Base-by-base conservation (phyloP, 192 early-diverging fungal species). In the Spizellomyces punctatus region DNA sequence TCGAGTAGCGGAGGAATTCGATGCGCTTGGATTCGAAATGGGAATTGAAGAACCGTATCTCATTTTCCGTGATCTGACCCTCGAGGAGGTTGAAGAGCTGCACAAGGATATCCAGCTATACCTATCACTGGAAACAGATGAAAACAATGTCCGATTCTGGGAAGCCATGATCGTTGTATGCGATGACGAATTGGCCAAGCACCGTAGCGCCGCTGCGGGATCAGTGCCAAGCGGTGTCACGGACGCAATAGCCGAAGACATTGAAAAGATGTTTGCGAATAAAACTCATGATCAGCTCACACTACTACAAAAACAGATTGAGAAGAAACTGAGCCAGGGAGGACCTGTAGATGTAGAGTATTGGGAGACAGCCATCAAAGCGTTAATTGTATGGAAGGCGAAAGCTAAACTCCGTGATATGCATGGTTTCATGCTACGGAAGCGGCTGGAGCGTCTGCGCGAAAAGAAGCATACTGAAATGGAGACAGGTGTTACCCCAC, bases 81-180 rank as follows among this genome's bases (percentile, higher is more conserved):
- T 82, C 9, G 76, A 79, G 4, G 93, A 96, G 69, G 82, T 90
- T 21, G 85, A 89, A 56, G 93, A 95, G 75, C 85, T 99, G 44
- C 81, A 89, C 46, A 82, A 91, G 42, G 97, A 99, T 66, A 94
- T 97, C 46, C 87, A 94, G 58, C 87, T 92, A 82, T 98, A 96
- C 66, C 76, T 96, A 50, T 84, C 81, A 22, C 79, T 98, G 16
- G 96, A 98, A 67, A 93, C 84, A 62, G 84, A 93, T 50, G 80
- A 83, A 10, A 83, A 85, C 6, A 93, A 92, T 61, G 68, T 85
- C 10, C 86, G 89, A 62, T 98, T 98, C 69, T 98, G 96, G 96
- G 82, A 87, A 69, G 84, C 90, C 50, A 87, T 98, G 89, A 79
- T 92, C 36, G 82, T 93, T 17, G 92, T 95, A 27, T 91, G 89